These are phyloP conservation scores for Wilcoxina mikolae DNA, from an alignment of 495 filamentous ascomycete genomes.

Conservation along the genomic window DNA sequence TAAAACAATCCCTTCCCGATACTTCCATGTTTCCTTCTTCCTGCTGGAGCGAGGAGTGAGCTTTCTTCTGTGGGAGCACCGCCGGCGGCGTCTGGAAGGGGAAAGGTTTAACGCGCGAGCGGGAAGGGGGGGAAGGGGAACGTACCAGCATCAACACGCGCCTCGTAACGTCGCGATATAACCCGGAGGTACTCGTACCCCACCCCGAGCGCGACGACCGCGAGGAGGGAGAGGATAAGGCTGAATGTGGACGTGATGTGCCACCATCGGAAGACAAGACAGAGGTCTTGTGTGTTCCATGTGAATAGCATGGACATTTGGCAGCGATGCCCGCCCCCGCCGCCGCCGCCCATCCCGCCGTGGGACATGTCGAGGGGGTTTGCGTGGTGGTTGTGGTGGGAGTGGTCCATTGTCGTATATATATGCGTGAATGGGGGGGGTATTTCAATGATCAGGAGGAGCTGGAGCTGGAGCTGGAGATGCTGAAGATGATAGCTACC, in stretches of 20 bases:
- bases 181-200: slow-evolving; percentile 84
- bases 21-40: slow-evolving; percentile 43
- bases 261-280: slow-evolving; percentile 89
- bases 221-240: slow-evolving; percentile 66
- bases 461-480: no score
- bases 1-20: slow-evolving; percentile 70
- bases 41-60: slow-evolving; percentile 50
- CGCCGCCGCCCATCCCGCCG: slow-evolving; percentile 32
- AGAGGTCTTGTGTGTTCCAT: slow-evolving; percentile 81
- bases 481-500: no score
- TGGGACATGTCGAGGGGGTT: slow-evolving; percentile 38
- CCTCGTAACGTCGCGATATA: slow-evolving; percentile 59
- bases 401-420: slow-evolving; percentile 32
- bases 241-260: slow-evolving; percentile 55
- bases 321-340: slow-evolving; percentile 38
- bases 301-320: slow-evolving; percentile 76
- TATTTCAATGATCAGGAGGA: no score
- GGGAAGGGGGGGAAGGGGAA: neutral
- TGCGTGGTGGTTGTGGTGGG: slow-evolving; percentile 38
- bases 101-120: neutral
- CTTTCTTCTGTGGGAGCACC: slow-evolving; percentile 22
- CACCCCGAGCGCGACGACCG: slow-evolving; percentile 64
- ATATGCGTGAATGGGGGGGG: no score
- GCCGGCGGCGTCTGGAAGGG: no score
- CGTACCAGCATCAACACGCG: slow-evolving; percentile 33